Conservation (phyloP, 2,329 filamentous ascomycete genomes). For the Colletotrichum tofieldiae region DNA sequence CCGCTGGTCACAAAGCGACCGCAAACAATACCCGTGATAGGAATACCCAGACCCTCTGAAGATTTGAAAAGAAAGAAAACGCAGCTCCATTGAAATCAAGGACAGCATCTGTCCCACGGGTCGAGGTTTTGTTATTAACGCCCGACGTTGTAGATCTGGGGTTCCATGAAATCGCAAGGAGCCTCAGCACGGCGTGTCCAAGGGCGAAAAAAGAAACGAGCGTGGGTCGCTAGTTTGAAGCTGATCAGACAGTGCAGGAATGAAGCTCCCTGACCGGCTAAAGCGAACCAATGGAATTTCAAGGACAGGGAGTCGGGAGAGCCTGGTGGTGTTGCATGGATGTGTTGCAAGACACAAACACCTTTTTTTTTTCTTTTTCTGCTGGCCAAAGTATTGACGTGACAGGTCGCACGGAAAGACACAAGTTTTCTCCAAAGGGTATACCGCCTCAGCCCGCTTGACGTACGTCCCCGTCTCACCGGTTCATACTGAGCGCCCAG, state of each 20-base stretch:
- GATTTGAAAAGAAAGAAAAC: conserved; percentile 10
- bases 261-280: conserved; percentile 15
- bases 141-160: conserved; percentile 37
- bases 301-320: conserved; percentile 19
- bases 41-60: conserved; percentile 8
- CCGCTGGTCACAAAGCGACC: conserved; percentile 24
- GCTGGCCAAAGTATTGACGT: conserved; percentile 8
- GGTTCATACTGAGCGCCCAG: conserved; percentile 18
- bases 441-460: conserved; percentile 30
- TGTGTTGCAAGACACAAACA: conserved; percentile 37
- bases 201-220: conserved; percentile 35
- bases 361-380: conserved; percentile 3
- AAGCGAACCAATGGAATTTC: conserved; percentile 27
- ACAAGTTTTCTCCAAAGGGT: conserved; percentile 25
- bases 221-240: conserved; percentile 27
- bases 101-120: neutral
- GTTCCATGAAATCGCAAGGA: conserved; percentile 21
- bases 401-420: conserved; percentile 26
- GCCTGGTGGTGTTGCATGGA: conserved; percentile 12
- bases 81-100: neutral
- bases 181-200: conserved; percentile 24
- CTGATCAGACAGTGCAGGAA: conserved; percentile 27
- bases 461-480: conserved; percentile 35
- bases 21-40: conserved; percentile 12
- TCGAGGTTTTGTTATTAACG: neutral